Percentiles rank a stretch among this genome's conserved stretches.
These are phyloP conservation scores for Mycena venus DNA, from an alignment of 768 basidiomycete species.

Conservation along the genomic window DNA sequence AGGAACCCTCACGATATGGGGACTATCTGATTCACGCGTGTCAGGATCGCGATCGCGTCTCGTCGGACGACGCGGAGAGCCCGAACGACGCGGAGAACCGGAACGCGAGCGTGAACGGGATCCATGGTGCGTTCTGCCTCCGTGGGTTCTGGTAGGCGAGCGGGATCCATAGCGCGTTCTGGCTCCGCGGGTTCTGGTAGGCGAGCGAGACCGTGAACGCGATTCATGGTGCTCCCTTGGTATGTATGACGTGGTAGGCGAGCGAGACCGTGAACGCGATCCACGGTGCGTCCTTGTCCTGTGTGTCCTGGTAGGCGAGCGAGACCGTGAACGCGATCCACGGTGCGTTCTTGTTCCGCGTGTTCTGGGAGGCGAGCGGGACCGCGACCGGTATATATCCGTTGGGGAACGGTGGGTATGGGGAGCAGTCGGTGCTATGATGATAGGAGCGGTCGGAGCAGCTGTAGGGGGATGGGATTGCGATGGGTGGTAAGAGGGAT, in stretches of 20 bases:
- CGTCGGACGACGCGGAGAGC: conserved; percentile 19
- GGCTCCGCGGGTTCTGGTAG: not conserved
- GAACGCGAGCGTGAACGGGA: not conserved
- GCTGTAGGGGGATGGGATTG: not conserved
- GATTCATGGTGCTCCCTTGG: not conserved
- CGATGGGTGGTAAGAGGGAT: not conserved
- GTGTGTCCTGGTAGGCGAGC: no score
- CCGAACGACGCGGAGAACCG: conserved; percentile 22
- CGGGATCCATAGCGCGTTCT: not conserved
- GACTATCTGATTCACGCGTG: conserved; percentile 22
- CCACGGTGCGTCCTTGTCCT: not conserved
- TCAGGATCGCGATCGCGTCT: not conserved
- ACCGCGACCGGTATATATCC: conserved; percentile 38
- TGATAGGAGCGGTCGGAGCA: not conserved
- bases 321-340: not conserved
- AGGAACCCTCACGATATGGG: conserved; percentile 23
- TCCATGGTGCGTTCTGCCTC: not conserved
- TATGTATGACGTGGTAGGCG: not conserved
- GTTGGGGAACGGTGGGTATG: conserved; percentile 34
- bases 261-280: not conserved
- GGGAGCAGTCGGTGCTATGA: not conserved
- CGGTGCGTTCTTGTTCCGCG: not conserved
- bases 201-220: not conserved
- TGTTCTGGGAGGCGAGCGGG: conserved; percentile 34
- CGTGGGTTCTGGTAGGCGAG: not conserved